Conservation (phyloP, 2,329 filamentous ascomycete species). For the Coleophoma crateriformis region DNA sequence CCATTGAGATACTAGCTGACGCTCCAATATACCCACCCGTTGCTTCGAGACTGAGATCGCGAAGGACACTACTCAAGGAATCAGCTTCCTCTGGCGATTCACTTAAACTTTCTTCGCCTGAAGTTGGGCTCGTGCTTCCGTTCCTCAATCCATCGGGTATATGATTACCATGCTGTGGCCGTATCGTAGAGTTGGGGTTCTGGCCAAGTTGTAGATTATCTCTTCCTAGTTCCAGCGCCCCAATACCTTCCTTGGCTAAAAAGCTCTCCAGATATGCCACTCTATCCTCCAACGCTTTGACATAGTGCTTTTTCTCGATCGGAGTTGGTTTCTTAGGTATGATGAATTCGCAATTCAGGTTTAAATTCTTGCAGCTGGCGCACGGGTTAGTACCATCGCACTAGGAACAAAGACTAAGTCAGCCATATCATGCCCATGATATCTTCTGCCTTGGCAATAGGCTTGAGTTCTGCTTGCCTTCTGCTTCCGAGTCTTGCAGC, state of each 20-base stretch:
- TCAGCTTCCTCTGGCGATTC: slow-evolving; percentile 1
- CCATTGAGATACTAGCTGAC: slow-evolving; percentile 3
- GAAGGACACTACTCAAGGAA: slow-evolving; percentile 3
- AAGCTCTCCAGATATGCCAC: not conserved
- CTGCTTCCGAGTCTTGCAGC: not conserved
- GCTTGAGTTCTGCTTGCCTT: not conserved
- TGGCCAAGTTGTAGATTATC: not conserved
- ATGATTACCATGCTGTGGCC: not conserved
- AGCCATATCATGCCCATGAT: not conserved
- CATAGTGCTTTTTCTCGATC: not conserved
- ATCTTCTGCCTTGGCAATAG: not conserved
- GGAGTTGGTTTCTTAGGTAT: not conserved
- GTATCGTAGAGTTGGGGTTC: not conserved
- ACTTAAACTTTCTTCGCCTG: not conserved
- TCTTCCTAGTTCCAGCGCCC: not conserved
- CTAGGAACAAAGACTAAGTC: not conserved
- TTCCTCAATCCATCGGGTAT: not conserved
- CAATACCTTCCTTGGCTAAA: not conserved
- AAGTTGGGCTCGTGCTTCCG: not conserved
- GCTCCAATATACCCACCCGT: slow-evolving; percentile 6
- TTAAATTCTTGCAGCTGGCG: not conserved
- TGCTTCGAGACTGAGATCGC: slow-evolving; percentile 4
- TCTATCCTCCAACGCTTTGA: not conserved
- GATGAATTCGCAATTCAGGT: not conserved
- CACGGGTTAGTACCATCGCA: not conserved